Conservation (phyloP, 2,329 filamentous ascomycete genomes). For the Diplocarpon rosae region DNA sequence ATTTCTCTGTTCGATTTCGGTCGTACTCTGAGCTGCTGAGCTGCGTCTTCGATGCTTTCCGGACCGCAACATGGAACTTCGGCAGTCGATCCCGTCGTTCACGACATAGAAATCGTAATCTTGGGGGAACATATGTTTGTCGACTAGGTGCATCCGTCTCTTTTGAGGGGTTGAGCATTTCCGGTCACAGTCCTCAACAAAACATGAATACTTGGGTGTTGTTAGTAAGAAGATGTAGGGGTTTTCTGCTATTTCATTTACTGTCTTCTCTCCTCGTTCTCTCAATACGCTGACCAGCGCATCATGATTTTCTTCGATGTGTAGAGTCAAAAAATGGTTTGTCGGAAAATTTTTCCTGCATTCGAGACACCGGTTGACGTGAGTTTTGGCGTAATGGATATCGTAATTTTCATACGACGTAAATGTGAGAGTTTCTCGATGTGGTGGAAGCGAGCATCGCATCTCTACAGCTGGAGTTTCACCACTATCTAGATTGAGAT, state of each 20-base stretch:
- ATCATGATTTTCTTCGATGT: slow-evolving; percentile 89
- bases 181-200: slow-evolving; percentile 78
- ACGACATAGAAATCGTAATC: slow-evolving; percentile 84
- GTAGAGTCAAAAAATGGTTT: slow-evolving; percentile 65
- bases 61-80: slow-evolving; percentile 66
- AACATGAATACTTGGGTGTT: slow-evolving; percentile 62
- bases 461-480: slow-evolving; percentile 37
- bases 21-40: slow-evolving; percentile 31
- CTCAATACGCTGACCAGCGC: slow-evolving; percentile 59
- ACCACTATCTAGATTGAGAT: slow-evolving; percentile 48
- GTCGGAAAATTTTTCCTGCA: slow-evolving; percentile 86
- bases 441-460: slow-evolving; percentile 73
- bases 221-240: background rate
- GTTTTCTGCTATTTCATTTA: slow-evolving; percentile 32
- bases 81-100: slow-evolving; percentile 79
- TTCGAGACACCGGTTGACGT: slow-evolving; percentile 74
- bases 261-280: slow-evolving; percentile 77
- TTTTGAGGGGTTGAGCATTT: slow-evolving; percentile 78
- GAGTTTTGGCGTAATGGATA: slow-evolving; percentile 68
- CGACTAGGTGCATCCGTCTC: slow-evolving; percentile 76
- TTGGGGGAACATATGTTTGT: slow-evolving; percentile 86
- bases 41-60: slow-evolving; percentile 37
- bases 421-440: slow-evolving; percentile 61
- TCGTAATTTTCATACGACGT: slow-evolving; percentile 71
- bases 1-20: slow-evolving; percentile 17